Evolutionary conservation across 768 basidiomycete species (phyloP).

Genomic region (Xerocomellus intermedius): DNA sequence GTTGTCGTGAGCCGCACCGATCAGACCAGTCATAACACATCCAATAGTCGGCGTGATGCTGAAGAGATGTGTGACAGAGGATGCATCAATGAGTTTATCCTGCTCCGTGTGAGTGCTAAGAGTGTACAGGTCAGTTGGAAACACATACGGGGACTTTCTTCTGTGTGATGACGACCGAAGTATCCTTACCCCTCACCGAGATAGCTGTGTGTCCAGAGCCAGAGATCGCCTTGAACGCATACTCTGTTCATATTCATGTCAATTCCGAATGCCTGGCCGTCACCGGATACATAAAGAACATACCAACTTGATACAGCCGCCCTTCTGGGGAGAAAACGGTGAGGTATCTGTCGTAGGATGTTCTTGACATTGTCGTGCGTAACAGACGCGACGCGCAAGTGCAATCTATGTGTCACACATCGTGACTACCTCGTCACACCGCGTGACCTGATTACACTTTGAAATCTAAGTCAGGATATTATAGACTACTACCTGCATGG

Average conservation of each 20-base stretch:
- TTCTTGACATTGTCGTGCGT: constrained; percentile 79
- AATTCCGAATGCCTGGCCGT: neutral
- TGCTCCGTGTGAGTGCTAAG: constrained; percentile 31
- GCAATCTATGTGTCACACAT: constrained; percentile 37
- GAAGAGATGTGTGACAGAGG: constrained; percentile 92
- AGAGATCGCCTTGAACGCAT: constrained; percentile 99
- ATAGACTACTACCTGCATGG: neutral
- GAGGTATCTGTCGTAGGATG: constrained; percentile 94
- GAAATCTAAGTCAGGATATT: too few species aligned
- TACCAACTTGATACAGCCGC: constrained; percentile 97
- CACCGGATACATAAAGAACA: constrained; percentile 28
- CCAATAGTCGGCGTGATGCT: constrained; percentile 96
- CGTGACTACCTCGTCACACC: constrained; percentile 20
- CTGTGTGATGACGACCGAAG: constrained; percentile 94
- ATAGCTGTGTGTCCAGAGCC: constrained; percentile 95
- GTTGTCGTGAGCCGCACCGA: constrained; percentile 53
- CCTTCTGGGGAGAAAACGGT: constrained; percentile 98
- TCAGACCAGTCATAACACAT: constrained; percentile 96
- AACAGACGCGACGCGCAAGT: constrained; percentile 61
- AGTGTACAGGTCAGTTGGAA: neutral
- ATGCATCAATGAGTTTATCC: constrained; percentile 97
- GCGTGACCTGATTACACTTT: neutral
- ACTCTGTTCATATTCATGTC: constrained; percentile 56
- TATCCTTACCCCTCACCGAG: constrained; percentile 91
- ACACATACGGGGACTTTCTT: constrained; percentile 92